Conservation (phyloP, 192 early-diverging fungal species). For the Coemansia brasiliensis region DNA sequence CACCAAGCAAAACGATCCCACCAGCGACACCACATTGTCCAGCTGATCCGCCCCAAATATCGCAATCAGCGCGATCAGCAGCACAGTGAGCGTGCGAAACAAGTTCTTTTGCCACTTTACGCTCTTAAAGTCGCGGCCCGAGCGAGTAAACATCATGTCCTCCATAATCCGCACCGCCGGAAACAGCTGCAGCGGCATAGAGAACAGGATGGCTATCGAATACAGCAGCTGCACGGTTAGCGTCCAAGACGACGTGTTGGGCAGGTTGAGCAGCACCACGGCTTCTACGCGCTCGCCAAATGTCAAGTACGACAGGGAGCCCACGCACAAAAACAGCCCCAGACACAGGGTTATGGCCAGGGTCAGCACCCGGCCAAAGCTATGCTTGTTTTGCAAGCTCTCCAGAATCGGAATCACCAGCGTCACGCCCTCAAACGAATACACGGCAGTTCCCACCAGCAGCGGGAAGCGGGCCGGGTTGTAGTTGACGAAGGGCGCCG, state of each 20-base stretch:
- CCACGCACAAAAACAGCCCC: conserved; percentile 80
- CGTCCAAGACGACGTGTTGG: conserved; percentile 66
- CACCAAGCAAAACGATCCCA: conserved; percentile 80
- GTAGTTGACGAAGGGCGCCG: conserved; percentile 71
- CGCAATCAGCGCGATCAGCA: conserved; percentile 72
- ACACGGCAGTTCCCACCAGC: conserved; percentile 95
- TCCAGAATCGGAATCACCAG: conserved; percentile 73
- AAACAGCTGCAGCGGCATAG: conserved; percentile 91
- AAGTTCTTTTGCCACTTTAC: conserved; percentile 90
- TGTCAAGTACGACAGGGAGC: conserved; percentile 81
- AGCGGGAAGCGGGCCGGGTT: conserved; percentile 80
- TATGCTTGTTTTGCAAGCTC: conserved; percentile 81
- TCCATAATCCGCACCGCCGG: conserved; percentile 94
- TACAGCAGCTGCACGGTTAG: conserved; percentile 80
- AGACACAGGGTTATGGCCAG: conserved; percentile 76
- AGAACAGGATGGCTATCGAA: conserved; percentile 90
- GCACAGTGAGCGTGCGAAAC: conserved; percentile 66
- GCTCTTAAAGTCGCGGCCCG: conserved; percentile 71
- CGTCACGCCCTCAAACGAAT: conserved; percentile 88
- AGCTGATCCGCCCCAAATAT: conserved; percentile 78
- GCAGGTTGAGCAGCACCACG: conserved; percentile 87
- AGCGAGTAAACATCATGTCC: conserved; percentile 75
- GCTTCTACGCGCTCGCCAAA: conserved; percentile 88
- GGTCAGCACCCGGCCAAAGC: conserved; percentile 80
- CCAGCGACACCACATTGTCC: conserved; percentile 81